Conservation (phyloP, 2,329 filamentous ascomycete species). For the Diaporthe velutina region DNA sequence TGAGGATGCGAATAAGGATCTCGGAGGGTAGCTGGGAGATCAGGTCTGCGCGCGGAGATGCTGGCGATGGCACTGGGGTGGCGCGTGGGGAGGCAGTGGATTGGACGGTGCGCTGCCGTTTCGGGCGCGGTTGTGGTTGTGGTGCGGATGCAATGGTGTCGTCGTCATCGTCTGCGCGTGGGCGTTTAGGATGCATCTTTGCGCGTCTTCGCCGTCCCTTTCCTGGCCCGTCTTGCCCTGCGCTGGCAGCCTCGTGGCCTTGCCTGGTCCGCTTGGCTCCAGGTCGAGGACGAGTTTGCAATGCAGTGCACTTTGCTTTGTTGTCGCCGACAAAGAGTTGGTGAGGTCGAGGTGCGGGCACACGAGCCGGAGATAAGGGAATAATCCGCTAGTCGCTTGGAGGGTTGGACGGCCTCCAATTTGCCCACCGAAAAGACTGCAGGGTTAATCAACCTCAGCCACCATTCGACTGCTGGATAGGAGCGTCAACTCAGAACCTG, state of each 20-base stretch:
- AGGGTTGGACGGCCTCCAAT: slow-evolving; percentile 5
- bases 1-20: slow-evolving; percentile 85
- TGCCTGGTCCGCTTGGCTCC: not conserved
- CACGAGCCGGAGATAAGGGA: not conserved
- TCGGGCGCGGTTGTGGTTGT: slow-evolving; percentile 2
- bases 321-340: slow-evolving; percentile 4
- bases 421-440: slow-evolving; percentile 1
- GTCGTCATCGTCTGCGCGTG: slow-evolving; percentile 7
- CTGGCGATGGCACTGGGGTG: not conserved
- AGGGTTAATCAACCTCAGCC: slow-evolving; percentile 13
- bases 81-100: not conserved
- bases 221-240: not conserved
- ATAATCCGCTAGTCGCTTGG: not conserved
- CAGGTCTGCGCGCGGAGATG: slow-evolving; percentile 60
- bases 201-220: not conserved
- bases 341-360: not conserved
- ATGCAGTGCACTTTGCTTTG: slow-evolving; percentile 13
- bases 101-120: slow-evolving; percentile 20
- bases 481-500: not conserved
- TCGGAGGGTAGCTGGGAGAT: slow-evolving; percentile 87
- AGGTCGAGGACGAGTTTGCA: not conserved
- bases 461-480: not conserved
- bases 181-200: slow-evolving; percentile 35
- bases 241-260: not conserved
- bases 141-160: not conserved